Evolutionary conservation across 2,329 filamentous ascomycete genomes (phyloP).

Genomic region (Waltergamsia citrina): DNA sequence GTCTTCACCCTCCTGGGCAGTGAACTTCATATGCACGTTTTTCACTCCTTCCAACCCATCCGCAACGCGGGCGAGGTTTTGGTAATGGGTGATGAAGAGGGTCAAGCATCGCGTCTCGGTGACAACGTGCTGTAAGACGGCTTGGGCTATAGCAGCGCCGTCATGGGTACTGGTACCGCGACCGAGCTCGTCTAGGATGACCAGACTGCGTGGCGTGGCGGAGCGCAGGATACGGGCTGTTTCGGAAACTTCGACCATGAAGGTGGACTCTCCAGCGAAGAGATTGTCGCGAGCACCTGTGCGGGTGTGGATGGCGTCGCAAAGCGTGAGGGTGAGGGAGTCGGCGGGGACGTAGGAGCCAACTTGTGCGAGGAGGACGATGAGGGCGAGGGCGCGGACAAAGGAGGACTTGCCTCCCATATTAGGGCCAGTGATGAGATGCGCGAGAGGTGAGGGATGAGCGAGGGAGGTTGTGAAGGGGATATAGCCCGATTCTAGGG

Average conservation of each 20-base stretch:
- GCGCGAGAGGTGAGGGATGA: slow-evolving; percentile 56
- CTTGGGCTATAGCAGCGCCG: slow-evolving; percentile 89
- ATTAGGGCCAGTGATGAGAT: slow-evolving; percentile 92
- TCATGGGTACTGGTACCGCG: slow-evolving; percentile 92
- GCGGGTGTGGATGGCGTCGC: slow-evolving; percentile 88
- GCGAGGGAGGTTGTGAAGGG: slow-evolving; percentile 75
- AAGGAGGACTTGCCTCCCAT: slow-evolving; percentile 99
- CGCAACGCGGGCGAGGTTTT: slow-evolving; percentile 65
- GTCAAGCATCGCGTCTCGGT: slow-evolving; percentile 67
- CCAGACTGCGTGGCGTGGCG: slow-evolving; percentile 73
- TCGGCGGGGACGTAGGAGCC: slow-evolving; percentile 87
- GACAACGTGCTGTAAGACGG: slow-evolving; percentile 79
- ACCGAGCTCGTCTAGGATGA: slow-evolving; percentile 91
- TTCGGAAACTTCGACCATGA: slow-evolving; percentile 96
- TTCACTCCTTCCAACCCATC: slow-evolving; percentile 60
- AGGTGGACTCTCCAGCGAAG: slow-evolving; percentile 87
- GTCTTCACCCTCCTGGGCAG: slow-evolving; percentile 25
- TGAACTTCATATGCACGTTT: slow-evolving; percentile 95
- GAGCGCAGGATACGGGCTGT: slow-evolving; percentile 85
- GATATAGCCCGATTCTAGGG: slow-evolving; percentile 78
- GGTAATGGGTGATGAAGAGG: slow-evolving; percentile 97
- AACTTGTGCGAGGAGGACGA: slow-evolving; percentile 88
- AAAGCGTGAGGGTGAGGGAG: slow-evolving; percentile 64
- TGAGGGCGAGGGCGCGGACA: slow-evolving; percentile 83
- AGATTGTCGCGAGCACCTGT: slow-evolving; percentile 97